These are phyloP conservation scores for Prunus dulcis DNA, from an alignment of 306 rosid genomes.

Conservation along the genomic window DNA sequence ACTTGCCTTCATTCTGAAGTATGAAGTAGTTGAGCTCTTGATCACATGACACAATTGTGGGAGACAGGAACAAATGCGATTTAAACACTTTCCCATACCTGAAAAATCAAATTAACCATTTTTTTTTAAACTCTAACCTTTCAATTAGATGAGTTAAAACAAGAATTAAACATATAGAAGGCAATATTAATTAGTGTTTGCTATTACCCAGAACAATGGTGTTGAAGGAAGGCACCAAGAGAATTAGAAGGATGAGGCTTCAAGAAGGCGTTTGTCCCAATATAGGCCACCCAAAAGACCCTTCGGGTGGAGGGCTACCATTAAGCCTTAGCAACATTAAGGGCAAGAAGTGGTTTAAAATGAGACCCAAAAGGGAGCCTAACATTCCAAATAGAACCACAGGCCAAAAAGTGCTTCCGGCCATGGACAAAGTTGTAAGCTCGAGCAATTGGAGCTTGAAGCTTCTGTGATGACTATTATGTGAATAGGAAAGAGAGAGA, in stretches of 20 bases:
- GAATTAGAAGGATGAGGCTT: constrained; percentile 37
- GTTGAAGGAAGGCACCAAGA: constrained; percentile 29
- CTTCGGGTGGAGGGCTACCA: constrained; percentile 19
- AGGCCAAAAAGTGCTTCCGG: constrained; percentile 24
- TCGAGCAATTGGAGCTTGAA: background rate
- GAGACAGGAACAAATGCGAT: constrained; percentile 34
- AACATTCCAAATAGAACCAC: background rate
- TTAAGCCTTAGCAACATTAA: constrained; percentile 7
- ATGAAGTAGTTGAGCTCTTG: constrained; percentile 34
- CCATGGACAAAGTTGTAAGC: constrained; percentile 16
- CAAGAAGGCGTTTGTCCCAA: constrained; percentile 37
- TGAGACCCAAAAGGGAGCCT: constrained; percentile 12
- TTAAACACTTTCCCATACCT: constrained; percentile 43
- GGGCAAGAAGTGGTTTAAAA: constrained; percentile 29
- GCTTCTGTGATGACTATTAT: background rate
- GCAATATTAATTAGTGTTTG: background rate
- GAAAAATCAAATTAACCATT: background rate
- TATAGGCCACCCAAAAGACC: constrained; percentile 38
- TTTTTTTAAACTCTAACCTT: background rate
- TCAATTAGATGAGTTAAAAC: background rate
- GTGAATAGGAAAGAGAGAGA: background rate
- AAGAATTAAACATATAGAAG: background rate
- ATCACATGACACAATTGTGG: constrained; percentile 35
- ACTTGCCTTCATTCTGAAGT: constrained; percentile 38
- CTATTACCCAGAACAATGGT: constrained; percentile 31